These are phyloP conservation scores for Leucosporidium yakuticum DNA, from an alignment of 768 basidiomycete species.

Conservation along the genomic window DNA sequence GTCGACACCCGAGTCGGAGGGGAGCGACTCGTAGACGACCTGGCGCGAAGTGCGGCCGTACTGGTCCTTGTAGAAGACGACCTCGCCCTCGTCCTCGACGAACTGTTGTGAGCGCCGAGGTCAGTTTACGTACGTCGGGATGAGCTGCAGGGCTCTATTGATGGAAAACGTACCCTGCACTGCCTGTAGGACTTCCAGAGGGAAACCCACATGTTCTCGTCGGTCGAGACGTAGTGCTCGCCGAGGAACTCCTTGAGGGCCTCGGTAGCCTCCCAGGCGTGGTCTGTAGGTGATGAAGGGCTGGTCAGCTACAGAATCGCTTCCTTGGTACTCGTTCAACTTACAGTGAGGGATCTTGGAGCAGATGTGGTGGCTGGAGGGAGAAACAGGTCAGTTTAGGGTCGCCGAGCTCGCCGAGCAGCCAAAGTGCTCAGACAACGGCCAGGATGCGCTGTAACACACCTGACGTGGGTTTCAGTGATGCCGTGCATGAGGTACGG, in stretches of 20 bases:
- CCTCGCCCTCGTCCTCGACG: constrained; percentile 86
- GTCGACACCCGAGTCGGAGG: constrained; percentile 59
- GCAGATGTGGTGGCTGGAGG: constrained; percentile 66
- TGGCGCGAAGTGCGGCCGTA: constrained; percentile 68
- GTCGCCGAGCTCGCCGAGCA: no score
- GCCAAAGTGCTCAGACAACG: no score
- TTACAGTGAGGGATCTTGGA: constrained; percentile 89
- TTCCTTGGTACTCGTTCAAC: background rate
- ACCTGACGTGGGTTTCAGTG: constrained; percentile 76
- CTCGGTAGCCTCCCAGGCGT: constrained; percentile 76
- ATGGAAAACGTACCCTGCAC: constrained; percentile 2
- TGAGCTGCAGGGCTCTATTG: background rate
- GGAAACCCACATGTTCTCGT: constrained; percentile 52
- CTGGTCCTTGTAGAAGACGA: constrained; percentile 69
- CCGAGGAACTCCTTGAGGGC: constrained; percentile 72
- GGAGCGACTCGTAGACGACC: constrained; percentile 55
- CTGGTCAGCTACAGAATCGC: no score
- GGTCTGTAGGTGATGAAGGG: background rate
- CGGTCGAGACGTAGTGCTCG: constrained; percentile 44
- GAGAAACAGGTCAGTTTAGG: constrained; percentile 13
- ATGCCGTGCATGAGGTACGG: constrained; percentile 81
- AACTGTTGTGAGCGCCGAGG: constrained; percentile 50
- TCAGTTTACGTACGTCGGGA: background rate
- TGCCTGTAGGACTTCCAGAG: constrained; percentile 47
- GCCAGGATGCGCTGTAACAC: no score